phyloP scores from a whole-genome alignment of 176 grass and related monocot species.

The Paspalum vaginatum region DNA sequence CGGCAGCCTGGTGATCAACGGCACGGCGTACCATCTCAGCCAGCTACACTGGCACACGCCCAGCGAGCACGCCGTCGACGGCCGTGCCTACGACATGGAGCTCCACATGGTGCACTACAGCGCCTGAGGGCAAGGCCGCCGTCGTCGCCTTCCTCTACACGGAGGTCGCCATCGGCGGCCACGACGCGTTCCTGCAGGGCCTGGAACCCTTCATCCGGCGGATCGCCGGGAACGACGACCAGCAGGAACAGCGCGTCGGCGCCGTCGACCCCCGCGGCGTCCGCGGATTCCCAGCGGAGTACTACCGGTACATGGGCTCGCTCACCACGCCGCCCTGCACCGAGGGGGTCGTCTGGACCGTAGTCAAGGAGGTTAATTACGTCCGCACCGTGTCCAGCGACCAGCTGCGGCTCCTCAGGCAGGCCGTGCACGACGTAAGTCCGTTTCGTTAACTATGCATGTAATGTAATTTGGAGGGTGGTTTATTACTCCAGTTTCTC shows the following conservation, averaged over 20 bases:
- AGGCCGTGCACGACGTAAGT: too few relatives aligned
- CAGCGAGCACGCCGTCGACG: slow-evolving; percentile 74
- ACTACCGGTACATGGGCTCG: too few relatives aligned
- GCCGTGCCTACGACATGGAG: slow-evolving; percentile 59
- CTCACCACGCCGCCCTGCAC: too few relatives aligned
- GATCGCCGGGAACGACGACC: slow-evolving; percentile 8
- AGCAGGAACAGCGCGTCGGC: slow-evolving; percentile 42
- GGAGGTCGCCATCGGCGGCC: not conserved
- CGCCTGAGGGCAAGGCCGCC: slow-evolving; percentile 38
- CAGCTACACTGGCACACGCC: slow-evolving; percentile 86
- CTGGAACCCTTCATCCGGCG: slow-evolving; percentile 51
- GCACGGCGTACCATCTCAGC: slow-evolving; percentile 49
- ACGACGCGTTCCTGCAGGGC: slow-evolving; percentile 52
- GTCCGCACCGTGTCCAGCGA: too few relatives aligned
- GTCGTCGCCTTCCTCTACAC: slow-evolving; percentile 69
- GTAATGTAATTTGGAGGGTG: too few relatives aligned
- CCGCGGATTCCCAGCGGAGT: too few relatives aligned
- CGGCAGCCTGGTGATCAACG: slow-evolving; percentile 57
- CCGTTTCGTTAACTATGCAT: too few relatives aligned
- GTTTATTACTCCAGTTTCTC: too few relatives aligned
- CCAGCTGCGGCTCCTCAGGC: too few relatives aligned
- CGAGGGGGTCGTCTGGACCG: too few relatives aligned
- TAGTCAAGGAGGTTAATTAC: too few relatives aligned
- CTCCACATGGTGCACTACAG: slow-evolving; percentile 71
- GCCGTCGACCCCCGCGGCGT: slow-evolving; percentile 37